A percentile compares a stretch with the other conserved stretches of the same genome.
These are phyloP conservation scores for Hemileccinum rubropunctum DNA, from an alignment of 768 basidiomycete genomes.

Conservation along the genomic window DNA sequence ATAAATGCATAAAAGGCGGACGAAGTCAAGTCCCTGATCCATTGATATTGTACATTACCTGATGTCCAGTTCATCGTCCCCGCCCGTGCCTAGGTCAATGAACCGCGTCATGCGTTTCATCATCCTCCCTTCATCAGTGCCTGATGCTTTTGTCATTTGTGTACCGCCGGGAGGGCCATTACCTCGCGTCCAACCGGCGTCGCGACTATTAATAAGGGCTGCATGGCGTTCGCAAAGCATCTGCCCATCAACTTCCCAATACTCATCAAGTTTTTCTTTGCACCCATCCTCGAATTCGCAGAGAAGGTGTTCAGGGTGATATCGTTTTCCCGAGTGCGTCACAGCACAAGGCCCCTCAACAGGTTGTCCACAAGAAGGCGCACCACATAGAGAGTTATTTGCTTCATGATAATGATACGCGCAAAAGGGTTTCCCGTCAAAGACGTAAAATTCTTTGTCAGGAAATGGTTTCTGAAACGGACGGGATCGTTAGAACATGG, in stretches of 20 bases:
- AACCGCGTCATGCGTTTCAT: slow-evolving; percentile 79
- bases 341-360: slow-evolving; percentile 94
- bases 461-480: slow-evolving; percentile 75
- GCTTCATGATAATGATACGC: slow-evolving; percentile 92
- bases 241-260: slow-evolving; percentile 84
- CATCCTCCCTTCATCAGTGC: slow-evolving; percentile 46
- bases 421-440: slow-evolving; percentile 87
- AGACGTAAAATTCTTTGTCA: slow-evolving; percentile 89
- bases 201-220: slow-evolving; percentile 23
- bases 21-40: slow-evolving; percentile 15
- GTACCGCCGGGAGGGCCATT: slow-evolving; percentile 10
- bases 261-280: slow-evolving; percentile 66
- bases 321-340: slow-evolving; percentile 75
- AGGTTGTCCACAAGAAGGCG: slow-evolving; percentile 75
- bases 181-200: slow-evolving; percentile 19
- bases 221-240: slow-evolving; percentile 89
- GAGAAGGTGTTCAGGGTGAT: slow-evolving; percentile 84
- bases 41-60: slow-evolving; percentile 27
- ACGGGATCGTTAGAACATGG: slow-evolving; percentile 2
- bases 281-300: slow-evolving; percentile 68
- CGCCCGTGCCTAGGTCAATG: slow-evolving; percentile 58
- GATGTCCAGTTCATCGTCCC: slow-evolving; percentile 29
- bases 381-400: slow-evolving; percentile 85
- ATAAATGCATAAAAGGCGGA: slow-evolving; percentile 12
- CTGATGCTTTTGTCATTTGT: slow-evolving; percentile 8